phyloP scores from a whole-genome alignment of 768 basidiomycete species.

The Krasilnikovozyma curviuscula region DNA sequence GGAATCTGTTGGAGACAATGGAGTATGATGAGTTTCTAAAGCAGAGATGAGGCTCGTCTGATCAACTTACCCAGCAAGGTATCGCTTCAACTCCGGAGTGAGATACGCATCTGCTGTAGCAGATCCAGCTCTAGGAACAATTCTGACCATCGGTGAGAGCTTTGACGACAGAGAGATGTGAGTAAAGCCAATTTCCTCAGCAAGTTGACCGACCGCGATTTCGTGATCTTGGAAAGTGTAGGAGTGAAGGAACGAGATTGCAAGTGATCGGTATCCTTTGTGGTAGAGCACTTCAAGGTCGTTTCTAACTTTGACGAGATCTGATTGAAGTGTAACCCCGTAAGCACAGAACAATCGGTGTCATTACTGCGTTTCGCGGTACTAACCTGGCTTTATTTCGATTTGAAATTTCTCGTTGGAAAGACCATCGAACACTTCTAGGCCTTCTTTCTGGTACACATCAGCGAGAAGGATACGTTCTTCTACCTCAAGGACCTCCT shows the following conservation, averaged over 20 bases:
- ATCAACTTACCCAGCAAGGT: background rate
- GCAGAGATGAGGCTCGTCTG: too few relatives aligned
- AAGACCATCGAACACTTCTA: constrained; percentile 37
- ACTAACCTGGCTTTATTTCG: constrained; percentile 47
- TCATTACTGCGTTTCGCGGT: too few relatives aligned
- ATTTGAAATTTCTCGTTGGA: constrained; percentile 81
- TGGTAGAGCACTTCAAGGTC: constrained; percentile 55
- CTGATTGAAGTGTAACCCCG: constrained; percentile 25
- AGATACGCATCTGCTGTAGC: too few relatives aligned
- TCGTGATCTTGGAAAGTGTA: constrained; percentile 72
- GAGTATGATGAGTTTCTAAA: too few relatives aligned
- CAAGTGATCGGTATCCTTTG: constrained; percentile 69
- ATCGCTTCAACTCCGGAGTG: too few relatives aligned
- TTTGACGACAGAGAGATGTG: constrained; percentile 62
- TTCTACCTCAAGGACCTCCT: constrained; percentile 53
- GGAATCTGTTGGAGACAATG: background rate
- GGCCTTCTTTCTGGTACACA: background rate
- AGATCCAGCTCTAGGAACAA: too few relatives aligned
- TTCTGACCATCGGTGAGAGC: background rate
- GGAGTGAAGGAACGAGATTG: constrained; percentile 76
- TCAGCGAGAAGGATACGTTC: constrained; percentile 76
- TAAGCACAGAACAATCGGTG: constrained; percentile 6
- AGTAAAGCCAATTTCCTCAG: constrained; percentile 61
- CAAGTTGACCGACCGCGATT: constrained; percentile 46
- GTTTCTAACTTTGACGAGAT: constrained; percentile 34